Conservation (phyloP, 1,284 basidiomycete species). For the Bjerkandera adusta region DNA sequence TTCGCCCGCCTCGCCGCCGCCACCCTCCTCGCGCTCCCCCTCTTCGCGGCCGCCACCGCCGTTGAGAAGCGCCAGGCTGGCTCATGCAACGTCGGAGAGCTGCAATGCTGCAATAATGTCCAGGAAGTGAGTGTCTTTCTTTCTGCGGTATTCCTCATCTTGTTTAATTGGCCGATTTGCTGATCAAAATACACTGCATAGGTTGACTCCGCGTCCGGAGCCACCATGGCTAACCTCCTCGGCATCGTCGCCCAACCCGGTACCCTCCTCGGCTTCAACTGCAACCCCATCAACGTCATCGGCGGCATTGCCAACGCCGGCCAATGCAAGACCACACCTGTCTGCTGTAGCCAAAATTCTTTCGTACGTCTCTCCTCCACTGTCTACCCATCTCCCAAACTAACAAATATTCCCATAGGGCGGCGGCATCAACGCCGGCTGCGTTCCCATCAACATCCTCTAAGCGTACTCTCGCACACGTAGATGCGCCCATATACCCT, state of each 20-base stretch:
- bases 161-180: too few relatives aligned
- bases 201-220: not conserved
- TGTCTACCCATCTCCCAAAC: not conserved
- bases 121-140: slow-evolving; percentile 15
- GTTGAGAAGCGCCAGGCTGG: slow-evolving; percentile 13
- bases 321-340: slow-evolving; percentile 31
- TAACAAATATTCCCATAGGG: slow-evolving; percentile 1
- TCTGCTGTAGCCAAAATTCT: slow-evolving; percentile 38
- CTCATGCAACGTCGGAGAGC: slow-evolving; percentile 24
- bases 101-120: slow-evolving; percentile 31
- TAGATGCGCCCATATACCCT: too few relatives aligned
- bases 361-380: slow-evolving; percentile 32
- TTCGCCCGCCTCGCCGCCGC: slow-evolving; percentile 19
- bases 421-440: slow-evolving; percentile 21
- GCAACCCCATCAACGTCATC: slow-evolving; percentile 24
- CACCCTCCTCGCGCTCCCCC: slow-evolving; percentile 19
- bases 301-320: slow-evolving; percentile 18
- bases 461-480: too few relatives aligned
- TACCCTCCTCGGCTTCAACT: slow-evolving; percentile 18
- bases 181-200: not conserved
- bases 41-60: slow-evolving; percentile 20
- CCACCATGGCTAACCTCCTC: slow-evolving; percentile 18
- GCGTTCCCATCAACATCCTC: slow-evolving; percentile 21
- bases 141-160: too few relatives aligned
- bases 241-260: slow-evolving; percentile 14